Evolutionary conservation across 2,329 filamentous ascomycete species (phyloP), one percentile per base, ranked within the genome.

Genomic region (Phaeosphaeriaceae sp.): DNA sequence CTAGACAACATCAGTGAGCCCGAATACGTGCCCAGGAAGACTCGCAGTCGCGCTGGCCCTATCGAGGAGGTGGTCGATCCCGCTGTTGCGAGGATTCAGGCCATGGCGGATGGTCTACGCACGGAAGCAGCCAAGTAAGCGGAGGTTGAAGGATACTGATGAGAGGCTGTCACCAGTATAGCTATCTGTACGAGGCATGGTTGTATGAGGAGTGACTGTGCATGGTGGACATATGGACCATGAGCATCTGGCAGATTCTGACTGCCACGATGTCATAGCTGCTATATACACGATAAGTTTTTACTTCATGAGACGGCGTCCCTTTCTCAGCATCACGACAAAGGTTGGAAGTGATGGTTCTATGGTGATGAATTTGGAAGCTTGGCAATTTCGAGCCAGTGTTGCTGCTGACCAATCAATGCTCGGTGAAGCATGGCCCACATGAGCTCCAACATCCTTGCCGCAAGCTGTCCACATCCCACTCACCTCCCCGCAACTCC

Each of bases 21-120:
- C 2, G 52, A 60, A 10, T 61, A 65, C 44, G 48, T 59, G n/a
- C 54, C 61, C 6, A 65, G 53, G 51, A 68, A 62, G 51, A 61
- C 58, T 7, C 60, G 54, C 44, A 63, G 60, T 53, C 56, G 61
- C 13, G 48, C 53, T 22, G 22, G 27, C 3, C 51, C 48, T 11
- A 42, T 60, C 9, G 15, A 52, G 7, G 46, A 53, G 20, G 21
- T 17, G 9, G 11, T 50, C 20, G 44, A 45, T 24, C 48, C 48
- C 2, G 36, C 21, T 25, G n/a, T 42, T 9, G 33, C 48, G 20
- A 13, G 48, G 13, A 51, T 51, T n/a, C 7, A 51, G 33, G 48
- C 31, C 33, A 41, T 51, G 48, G n/a, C 48, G n/a, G 36, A 51
- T 17, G 31, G 20, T 9, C 11, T 25, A 20, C 48, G 36, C 27